These are phyloP conservation scores for Solanum corneliomulleri DNA, from an alignment of 257 asterid species.

Conservation along the genomic window DNA sequence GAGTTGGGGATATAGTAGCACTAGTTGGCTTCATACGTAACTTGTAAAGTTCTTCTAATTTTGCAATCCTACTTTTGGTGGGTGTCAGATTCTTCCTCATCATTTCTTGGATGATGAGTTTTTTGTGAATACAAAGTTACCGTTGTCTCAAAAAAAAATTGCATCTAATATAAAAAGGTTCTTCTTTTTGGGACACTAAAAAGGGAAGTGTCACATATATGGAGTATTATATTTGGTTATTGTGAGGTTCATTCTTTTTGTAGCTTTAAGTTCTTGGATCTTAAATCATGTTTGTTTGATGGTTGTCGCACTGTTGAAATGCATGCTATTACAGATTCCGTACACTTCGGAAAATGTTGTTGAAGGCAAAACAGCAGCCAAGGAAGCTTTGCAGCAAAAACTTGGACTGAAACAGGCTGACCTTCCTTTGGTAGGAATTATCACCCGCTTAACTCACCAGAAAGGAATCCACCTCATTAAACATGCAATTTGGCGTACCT, in stretches of 20 bases:
- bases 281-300: background rate
- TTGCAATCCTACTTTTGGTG: background rate
- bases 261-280: background rate
- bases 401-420: conserved; percentile 72
- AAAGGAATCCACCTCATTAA: conserved; percentile 97
- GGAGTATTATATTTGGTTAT: background rate
- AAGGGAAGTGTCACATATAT: background rate
- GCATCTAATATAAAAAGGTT: background rate
- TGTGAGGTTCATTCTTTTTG: background rate
- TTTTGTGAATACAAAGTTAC: background rate
- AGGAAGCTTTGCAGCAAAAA: conserved; percentile 80
- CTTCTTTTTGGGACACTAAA: background rate
- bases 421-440: conserved; percentile 79
- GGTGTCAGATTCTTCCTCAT: background rate
- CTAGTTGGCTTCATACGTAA: background rate
- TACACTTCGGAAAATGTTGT: conserved; percentile 85
- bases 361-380: conserved; percentile 93
- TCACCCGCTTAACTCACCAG: conserved; percentile 94
- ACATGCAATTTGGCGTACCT: conserved; percentile 88
- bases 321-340: conserved; percentile 39
- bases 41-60: background rate
- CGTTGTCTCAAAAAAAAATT: background rate
- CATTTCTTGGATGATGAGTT: background rate
- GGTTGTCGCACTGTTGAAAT: conserved; percentile 5
- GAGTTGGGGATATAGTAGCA: background rate